Evolutionary conservation across 345 rosid species (phyloP), one percentile per base, ranked within the genome.

Genomic region (Rhizophora mangle): DNA sequence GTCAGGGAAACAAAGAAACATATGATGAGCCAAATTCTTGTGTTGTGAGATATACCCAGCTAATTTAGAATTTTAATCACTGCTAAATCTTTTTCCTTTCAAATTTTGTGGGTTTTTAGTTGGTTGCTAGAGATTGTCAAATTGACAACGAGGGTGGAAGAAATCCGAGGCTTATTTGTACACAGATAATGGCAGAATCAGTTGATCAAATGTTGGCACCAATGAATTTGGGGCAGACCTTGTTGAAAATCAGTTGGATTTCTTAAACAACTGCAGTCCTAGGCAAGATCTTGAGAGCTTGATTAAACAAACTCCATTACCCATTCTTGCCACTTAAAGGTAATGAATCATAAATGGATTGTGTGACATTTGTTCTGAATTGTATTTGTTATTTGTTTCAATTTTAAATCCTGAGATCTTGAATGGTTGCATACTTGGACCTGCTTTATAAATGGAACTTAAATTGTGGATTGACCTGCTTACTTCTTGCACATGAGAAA

Each of bases 311-410:
- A 24, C 24, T 24, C 24, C 24, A 24, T 24, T 24, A 77, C 89
- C 91, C 34, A 83, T 86, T 72, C 88, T 87, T 27, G 59, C 82
- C 70, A 85, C 88, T 64, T 87, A 65, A 71, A 83, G 87, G 91
- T 85, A 77, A 52, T 65, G 32, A 9, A 6, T 78, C 31, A 31
- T 24, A 60, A 55, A 39, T 22, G 60, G 24, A 20, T 31, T 31
- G 32, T 31, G 32, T 31, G 32, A 31, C 32, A 31, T 31, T 31
- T 31, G 32, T 31, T 31, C 32, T 31, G 32, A 31, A 31, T 31
- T 31, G 32, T 31, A 31, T 31, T 31, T 31, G 32, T 31, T 31
- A 31, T 31, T 4, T 31, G 32, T 5, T 3, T 31, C 32, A 31
- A 31, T 3, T 31, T 4, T 31, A 29, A 19, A 29, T 20, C 16